These are phyloP conservation scores for Staphylotrichum tortipilum DNA, from an alignment of 495 filamentous ascomycete genomes.

Conservation along the genomic window DNA sequence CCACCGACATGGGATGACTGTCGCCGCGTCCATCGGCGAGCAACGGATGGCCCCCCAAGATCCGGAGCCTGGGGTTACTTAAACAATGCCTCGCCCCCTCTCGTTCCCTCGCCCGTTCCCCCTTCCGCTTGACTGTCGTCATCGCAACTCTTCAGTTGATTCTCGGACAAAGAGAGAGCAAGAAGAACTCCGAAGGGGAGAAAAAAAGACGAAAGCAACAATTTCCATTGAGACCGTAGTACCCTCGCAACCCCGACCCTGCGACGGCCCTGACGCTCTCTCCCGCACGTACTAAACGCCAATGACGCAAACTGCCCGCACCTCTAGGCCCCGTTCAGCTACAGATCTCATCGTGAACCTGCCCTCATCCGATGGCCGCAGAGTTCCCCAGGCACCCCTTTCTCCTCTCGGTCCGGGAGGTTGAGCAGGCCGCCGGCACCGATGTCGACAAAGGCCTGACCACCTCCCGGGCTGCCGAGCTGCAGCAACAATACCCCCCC, in stretches of 20 bases:
- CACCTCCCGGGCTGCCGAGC: conserved; percentile 38
- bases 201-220: neutral
- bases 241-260: conserved; percentile 1
- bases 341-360: neutral
- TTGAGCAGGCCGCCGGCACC: conserved; percentile 42
- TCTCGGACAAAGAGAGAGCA: too few species aligned
- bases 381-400: conserved; percentile 44
- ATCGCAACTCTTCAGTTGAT: neutral
- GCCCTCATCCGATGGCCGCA: conserved; percentile 28
- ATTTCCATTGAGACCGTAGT: neutral
- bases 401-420: conserved; percentile 43
- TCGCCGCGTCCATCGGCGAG: neutral
- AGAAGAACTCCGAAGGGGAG: too few species aligned
- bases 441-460: conserved; percentile 53
- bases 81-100: conserved; percentile 4
- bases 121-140: neutral
- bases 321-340: neutral
- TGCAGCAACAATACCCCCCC: conserved; percentile 44
- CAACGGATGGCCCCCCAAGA: neutral
- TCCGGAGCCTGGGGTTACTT: neutral
- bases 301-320: conserved; percentile 9
- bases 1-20: conserved; percentile 1
- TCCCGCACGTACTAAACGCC: neutral
- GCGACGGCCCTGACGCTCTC: neutral
- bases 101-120: too few species aligned